Base-by-base conservation (phyloP, 2,329 filamentous ascomycete genomes). In the Scytalidium sp. region DNA sequence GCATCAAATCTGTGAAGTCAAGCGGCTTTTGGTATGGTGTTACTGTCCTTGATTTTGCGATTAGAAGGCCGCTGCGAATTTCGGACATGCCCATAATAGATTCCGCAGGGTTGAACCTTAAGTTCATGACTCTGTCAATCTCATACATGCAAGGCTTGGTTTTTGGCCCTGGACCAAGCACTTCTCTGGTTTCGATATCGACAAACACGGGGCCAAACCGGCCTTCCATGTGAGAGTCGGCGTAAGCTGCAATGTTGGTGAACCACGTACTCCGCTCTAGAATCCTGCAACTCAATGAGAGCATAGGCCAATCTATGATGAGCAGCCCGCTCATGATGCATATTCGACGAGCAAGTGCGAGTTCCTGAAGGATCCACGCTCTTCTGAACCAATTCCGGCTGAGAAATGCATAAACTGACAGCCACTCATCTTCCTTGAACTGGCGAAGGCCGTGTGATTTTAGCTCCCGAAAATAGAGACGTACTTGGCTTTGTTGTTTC, bases 361-460 rank as follows among this genome's bases (percentile, higher is more conserved):
- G 22, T 23, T 48, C 46, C 32, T 48, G 46, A 11, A 48, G 15
- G 17, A 48, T 43, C 46, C 46, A 48, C 10, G 46, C 46, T 25
- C 49, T 43, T 20, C 44, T 47, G 25, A 50, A 50, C 49, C 49
- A 50, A 6, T 45, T 29, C 19, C 49, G 44, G 25, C 25, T 29
- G 25, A 29, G 25, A 29, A 29, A 29, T 29, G 25, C 25, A 29
- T 29, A 29, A 29, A 29, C 25, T 29, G 25, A 29, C 25, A 29
- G 25, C 25, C 25, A 29, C 25, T 29, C 25, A 29, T 29, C 25
- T 29, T 29, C 25, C 25, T 29, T 29, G 25, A 29, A 29, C 25
- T 29, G 25, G 25, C 25, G 25, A 29, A 29, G 25, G 25, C 25
- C 25, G 25, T 29, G 25, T 29, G 25, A 29, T 29, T 29, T 29